Percentiles rank a stretch among this genome's conserved stretches.
These are phyloP conservation scores for Agrostemma githago DNA, from an alignment of 148 eudicot species.

Conservation along the genomic window DNA sequence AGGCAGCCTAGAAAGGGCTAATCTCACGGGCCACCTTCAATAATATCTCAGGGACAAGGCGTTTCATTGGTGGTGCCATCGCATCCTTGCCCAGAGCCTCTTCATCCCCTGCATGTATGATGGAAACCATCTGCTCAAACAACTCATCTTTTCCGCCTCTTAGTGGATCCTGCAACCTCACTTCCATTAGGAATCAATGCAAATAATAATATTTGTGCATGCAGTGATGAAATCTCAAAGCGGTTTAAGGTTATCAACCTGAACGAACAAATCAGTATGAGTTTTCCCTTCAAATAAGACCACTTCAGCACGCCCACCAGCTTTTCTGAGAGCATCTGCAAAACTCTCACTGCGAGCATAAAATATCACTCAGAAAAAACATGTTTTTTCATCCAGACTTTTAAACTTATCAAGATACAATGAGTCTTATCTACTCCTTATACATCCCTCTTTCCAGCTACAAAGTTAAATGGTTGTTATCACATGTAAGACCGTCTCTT, in stretches of 20 bases:
- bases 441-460: no score
- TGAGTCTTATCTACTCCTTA: background rate
- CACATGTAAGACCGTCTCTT: background rate
- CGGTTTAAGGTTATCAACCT: conserved; percentile 35
- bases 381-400: background rate
- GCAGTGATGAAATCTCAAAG: background rate
- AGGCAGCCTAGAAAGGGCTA: conserved; percentile 67
- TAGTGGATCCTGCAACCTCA: conserved; percentile 64
- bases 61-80: conserved; percentile 62
- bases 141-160: conserved; percentile 90
- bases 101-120: conserved; percentile 59
- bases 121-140: conserved; percentile 55
- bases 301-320: conserved; percentile 70
- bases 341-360: conserved; percentile 50
- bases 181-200: background rate
- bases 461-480: background rate
- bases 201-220: conserved; percentile 4
- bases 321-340: conserved; percentile 55
- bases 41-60: conserved; percentile 75
- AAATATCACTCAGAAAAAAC: background rate
- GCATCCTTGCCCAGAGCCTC: conserved; percentile 85
- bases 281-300: conserved; percentile 73
- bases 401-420: background rate
- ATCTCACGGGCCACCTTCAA: conserved; percentile 57
- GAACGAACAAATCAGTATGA: conserved; percentile 88